Percentiles rank a stretch among this genome's conserved stretches.
phyloP scores from a whole-genome alignment of 1,284 basidiomycete genomes.

The Coniferiporia sulphurascens region DNA sequence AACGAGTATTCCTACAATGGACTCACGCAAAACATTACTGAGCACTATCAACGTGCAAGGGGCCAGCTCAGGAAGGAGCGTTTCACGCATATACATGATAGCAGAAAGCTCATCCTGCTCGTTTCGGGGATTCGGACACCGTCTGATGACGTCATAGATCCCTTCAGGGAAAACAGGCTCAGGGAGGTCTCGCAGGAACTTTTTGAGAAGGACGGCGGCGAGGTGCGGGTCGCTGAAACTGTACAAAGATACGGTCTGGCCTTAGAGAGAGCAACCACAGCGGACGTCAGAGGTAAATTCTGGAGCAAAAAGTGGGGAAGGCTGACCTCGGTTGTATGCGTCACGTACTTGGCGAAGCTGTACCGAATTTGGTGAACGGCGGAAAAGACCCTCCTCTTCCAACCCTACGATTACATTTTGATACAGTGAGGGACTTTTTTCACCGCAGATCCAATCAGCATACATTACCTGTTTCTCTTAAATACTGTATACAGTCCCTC shows the following conservation, averaged over 20 bases:
- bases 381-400: constrained; percentile 74
- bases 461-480: constrained; percentile 52
- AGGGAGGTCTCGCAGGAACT: constrained; percentile 76
- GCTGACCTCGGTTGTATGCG: constrained; percentile 71
- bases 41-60: constrained; percentile 72
- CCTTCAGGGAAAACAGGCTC: constrained; percentile 68
- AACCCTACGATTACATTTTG: constrained; percentile 39
- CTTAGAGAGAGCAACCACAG: constrained; percentile 31
- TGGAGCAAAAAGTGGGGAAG: background rate
- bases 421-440: no score
- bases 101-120: constrained; percentile 53
- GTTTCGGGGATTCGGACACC: constrained; percentile 57
- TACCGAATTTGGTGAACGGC: constrained; percentile 68
- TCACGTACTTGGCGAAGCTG: constrained; percentile 70
- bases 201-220: constrained; percentile 81
- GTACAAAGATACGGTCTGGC: constrained; percentile 70
- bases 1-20: background rate
- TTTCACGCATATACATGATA: constrained; percentile 61
- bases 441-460: no score
- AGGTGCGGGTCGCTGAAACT: constrained; percentile 74
- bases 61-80: constrained; percentile 58
- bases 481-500: constrained; percentile 68
- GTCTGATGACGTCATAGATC: constrained; percentile 58
- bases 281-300: background rate
- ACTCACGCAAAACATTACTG: constrained; percentile 68